Conservation (phyloP, 768 basidiomycete genomes). For the Tylopilus balloui region DNA sequence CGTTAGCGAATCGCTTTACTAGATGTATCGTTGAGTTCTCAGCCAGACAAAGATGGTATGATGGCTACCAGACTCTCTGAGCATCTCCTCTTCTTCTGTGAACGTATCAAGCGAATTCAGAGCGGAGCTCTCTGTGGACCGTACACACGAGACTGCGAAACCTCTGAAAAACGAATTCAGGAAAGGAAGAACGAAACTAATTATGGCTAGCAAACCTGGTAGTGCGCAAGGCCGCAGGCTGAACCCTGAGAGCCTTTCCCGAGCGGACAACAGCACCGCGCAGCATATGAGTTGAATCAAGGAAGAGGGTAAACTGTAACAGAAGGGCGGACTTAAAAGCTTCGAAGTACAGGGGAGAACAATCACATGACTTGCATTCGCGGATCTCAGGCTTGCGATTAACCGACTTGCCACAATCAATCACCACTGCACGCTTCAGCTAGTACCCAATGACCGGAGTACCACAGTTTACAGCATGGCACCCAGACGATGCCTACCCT, state of each 20-base stretch:
- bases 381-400: too few species aligned
- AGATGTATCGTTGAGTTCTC: conserved; percentile 11
- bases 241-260: conserved; percentile 7
- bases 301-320: too few species aligned
- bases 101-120: conserved; percentile 72
- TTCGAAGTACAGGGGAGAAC: conserved; percentile 4
- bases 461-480: too few species aligned
- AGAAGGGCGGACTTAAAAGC: too few species aligned
- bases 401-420: too few species aligned
- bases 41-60: neutral
- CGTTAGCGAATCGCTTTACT: conserved; percentile 87
- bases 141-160: conserved; percentile 24
- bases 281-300: conserved; percentile 16
- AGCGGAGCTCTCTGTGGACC: conserved; percentile 27
- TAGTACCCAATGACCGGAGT: too few species aligned
- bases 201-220: conserved; percentile 14
- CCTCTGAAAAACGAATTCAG: conserved; percentile 11
- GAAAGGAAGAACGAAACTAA: neutral
- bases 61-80: conserved; percentile 79
- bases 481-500: too few species aligned
- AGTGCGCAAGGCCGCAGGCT: neutral
- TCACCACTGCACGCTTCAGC: too few species aligned
- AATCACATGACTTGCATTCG: conserved; percentile 22
- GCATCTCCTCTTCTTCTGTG: conserved; percentile 92
- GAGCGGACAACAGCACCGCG: conserved; percentile 20